Evolutionary conservation across 2,329 filamentous ascomycete species (phyloP).

Genomic region (Biscogniauxia marginata): DNA sequence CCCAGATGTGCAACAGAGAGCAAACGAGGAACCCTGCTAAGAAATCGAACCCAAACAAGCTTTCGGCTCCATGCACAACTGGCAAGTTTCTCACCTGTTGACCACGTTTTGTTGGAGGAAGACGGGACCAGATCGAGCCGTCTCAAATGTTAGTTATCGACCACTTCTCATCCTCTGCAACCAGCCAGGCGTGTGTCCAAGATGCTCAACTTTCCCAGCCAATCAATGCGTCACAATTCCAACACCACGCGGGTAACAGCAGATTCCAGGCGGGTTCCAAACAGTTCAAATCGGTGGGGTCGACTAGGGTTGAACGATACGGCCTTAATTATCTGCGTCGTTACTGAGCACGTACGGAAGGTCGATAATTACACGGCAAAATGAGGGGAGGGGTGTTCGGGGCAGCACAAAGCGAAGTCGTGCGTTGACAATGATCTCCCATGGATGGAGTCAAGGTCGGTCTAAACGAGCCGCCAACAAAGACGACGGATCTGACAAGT

Average conservation of each 20-base stretch:
- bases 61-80: slow-evolving; percentile 21
- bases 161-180: slow-evolving; percentile 20
- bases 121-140: slow-evolving; percentile 9
- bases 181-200: slow-evolving; percentile 15
- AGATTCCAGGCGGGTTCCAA: slow-evolving; percentile 17
- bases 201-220: slow-evolving; percentile 7
- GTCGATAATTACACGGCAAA: not conserved
- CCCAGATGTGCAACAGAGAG: slow-evolving; percentile 23
- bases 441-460: not conserved
- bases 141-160: slow-evolving; percentile 14
- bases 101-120: slow-evolving; percentile 14
- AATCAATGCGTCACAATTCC: slow-evolving; percentile 12
- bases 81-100: slow-evolving; percentile 12
- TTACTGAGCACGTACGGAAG: not conserved
- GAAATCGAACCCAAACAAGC: slow-evolving; percentile 19
- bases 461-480: not conserved
- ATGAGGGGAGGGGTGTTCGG: not conserved
- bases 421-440: not conserved
- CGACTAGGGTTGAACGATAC: not conserved
- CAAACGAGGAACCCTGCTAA: slow-evolving; percentile 25
- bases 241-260: slow-evolving; percentile 19
- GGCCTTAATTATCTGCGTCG: slow-evolving; percentile 1
- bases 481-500: not conserved
- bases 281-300: slow-evolving; percentile 9
- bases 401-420: not conserved